Percentiles rank a stretch among this genome's conserved stretches.
These are phyloP conservation scores for Arthrobotrys iridis DNA, from an alignment of 2,329 filamentous ascomycete species.

Conservation along the genomic window DNA sequence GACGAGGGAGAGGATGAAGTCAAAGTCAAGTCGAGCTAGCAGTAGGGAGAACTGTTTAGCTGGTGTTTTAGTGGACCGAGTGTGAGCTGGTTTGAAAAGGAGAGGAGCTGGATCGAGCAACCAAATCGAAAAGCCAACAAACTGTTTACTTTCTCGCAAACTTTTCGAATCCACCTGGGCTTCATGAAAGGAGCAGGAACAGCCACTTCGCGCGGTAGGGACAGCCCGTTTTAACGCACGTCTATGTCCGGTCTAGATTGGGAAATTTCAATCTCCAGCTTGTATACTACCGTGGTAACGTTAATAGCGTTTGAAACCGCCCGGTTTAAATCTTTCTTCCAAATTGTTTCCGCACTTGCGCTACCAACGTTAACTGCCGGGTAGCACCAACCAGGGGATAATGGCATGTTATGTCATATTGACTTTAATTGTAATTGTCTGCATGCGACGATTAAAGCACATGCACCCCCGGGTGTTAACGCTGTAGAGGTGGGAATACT, in stretches of 20 bases:
- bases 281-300: neutral
- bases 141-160: neutral
- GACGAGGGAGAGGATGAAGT: neutral
- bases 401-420: no score
- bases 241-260: no score
- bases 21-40: neutral
- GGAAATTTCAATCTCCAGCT: neutral
- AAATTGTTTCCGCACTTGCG: conserved; percentile 13
- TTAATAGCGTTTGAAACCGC: neutral
- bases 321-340: no score
- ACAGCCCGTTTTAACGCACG: neutral
- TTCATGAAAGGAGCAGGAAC: conserved; percentile 16
- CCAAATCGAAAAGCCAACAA: conserved; percentile 14
- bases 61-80: no score
- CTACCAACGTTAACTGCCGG: neutral
- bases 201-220: conserved; percentile 12
- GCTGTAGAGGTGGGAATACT: neutral
- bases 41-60: neutral
- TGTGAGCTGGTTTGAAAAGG: conserved; percentile 30
- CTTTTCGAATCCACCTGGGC: no score
- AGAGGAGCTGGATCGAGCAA: conserved; percentile 35
- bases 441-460: neutral
- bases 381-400: neutral
- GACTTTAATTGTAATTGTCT: neutral
- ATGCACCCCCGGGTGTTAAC: neutral